A percentile compares a stretch with the other conserved stretches of the same genome.
phyloP scores from a whole-genome alignment of 352 stramenopile species.

The Ochromonadaceae sp. region DNA sequence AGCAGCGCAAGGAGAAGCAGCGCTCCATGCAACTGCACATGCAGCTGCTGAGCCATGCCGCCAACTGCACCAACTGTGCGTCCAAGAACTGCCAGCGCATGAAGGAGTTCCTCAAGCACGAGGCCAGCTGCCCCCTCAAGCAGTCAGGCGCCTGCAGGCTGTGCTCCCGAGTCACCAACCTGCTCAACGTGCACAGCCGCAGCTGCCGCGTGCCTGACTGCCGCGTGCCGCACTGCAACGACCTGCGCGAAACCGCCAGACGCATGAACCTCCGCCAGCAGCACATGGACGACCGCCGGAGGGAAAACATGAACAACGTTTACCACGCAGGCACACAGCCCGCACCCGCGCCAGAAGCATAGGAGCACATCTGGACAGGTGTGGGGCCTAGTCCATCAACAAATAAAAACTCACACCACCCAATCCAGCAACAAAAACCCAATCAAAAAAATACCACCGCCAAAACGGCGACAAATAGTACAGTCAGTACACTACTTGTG shows the following conservation, averaged over 20 bases:
- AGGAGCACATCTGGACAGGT: no score
- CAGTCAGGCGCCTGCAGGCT: conserved; percentile 53
- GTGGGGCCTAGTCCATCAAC: no score
- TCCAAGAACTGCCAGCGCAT: conserved; percentile 11
- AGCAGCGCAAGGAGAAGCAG: conserved; percentile 71
- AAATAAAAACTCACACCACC: no score
- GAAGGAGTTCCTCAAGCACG: conserved; percentile 63
- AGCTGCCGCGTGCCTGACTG: conserved; percentile 52
- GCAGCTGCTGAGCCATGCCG: conserved; percentile 49
- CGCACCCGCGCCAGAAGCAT: no score
- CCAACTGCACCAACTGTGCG: background rate
- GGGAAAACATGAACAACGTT: conserved; percentile 13
- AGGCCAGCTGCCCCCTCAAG: conserved; percentile 57
- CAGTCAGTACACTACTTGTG: no score
- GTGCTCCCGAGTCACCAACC: conserved; percentile 59
- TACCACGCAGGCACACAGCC: conserved; percentile 3
- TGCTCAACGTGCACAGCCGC: conserved; percentile 60
- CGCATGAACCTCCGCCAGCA: conserved; percentile 21
- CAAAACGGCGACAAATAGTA: no score
- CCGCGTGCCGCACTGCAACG: conserved; percentile 57
- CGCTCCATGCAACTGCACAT: conserved; percentile 67
- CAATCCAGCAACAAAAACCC: no score
- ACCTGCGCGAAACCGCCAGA: conserved; percentile 51
- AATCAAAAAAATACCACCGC: no score
- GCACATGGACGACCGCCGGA: conserved; percentile 25